Percentiles rank a stretch among this genome's conserved stretches.
These are phyloP conservation scores for Chalciporus piperatoides DNA, from an alignment of 1,284 basidiomycete species.

Conservation along the genomic window DNA sequence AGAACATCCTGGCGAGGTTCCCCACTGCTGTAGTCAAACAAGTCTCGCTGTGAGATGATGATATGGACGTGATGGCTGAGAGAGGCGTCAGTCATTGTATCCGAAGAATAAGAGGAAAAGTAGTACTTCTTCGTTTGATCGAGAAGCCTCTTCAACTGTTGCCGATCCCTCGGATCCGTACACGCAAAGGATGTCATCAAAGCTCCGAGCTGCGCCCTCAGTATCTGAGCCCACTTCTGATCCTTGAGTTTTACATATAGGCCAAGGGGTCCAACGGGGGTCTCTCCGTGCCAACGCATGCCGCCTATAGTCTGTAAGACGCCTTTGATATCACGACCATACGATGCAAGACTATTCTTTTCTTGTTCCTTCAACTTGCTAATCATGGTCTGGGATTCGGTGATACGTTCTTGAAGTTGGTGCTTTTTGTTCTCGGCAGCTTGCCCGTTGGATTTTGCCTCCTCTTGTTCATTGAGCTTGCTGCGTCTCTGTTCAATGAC, in stretches of 20 bases:
- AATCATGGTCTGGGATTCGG: conserved; percentile 46
- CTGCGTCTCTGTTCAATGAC: conserved; percentile 33
- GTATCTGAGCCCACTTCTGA: conserved; percentile 59
- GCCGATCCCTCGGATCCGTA: conserved; percentile 68
- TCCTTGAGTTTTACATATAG: conserved; percentile 76
- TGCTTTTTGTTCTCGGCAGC: conserved; percentile 34
- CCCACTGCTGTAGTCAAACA: conserved; percentile 73
- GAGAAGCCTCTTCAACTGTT: conserved; percentile 61
- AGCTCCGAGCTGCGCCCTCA: conserved; percentile 63
- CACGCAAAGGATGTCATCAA: conserved; percentile 76
- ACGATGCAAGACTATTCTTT: conserved; percentile 56
- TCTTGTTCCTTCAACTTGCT: conserved; percentile 44
- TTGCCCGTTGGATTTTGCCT: conserved; percentile 33
- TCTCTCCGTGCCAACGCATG: conserved; percentile 61
- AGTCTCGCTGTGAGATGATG: conserved; percentile 64
- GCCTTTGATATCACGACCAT: conserved; percentile 58
- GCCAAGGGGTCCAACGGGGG: conserved; percentile 88
- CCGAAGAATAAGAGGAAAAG: conserved; percentile 9
- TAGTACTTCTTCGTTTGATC: conserved; percentile 54
- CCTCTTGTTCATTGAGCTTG: conserved; percentile 32
- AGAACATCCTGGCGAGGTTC: conserved; percentile 58
- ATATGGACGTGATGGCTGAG: conserved; percentile 43
- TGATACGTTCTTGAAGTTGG: conserved; percentile 38
- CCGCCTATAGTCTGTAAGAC: conserved; percentile 58
- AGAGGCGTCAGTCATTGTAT: conserved; percentile 24